These are phyloP conservation scores for Hanseniaspora occidentalis DNA, from an alignment of 805 yeast species.

Conservation along the genomic window DNA sequence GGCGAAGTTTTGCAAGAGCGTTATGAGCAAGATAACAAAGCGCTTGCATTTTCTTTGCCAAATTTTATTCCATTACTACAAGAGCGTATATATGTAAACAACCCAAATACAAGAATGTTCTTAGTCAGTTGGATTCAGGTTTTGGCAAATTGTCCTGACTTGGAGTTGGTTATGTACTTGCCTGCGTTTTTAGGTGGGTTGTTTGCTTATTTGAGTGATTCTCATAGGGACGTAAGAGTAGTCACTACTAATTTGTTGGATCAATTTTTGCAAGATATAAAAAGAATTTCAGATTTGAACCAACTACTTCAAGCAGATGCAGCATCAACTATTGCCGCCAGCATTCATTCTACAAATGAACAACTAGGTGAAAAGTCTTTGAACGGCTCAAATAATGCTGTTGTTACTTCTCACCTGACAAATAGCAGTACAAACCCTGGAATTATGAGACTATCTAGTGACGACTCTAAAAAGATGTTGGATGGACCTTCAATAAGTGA, in stretches of 20 bases:
- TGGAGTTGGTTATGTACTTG: conserved; percentile 73
- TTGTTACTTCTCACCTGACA: no score
- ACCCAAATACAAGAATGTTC: conserved; percentile 86
- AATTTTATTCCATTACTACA: conserved; percentile 83
- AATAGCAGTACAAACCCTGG: neutral
- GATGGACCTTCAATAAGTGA: conserved; percentile 22
- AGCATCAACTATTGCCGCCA: neutral
- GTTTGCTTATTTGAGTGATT: conserved; percentile 64
- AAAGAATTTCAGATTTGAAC: conserved; percentile 60
- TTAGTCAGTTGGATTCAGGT: conserved; percentile 88
- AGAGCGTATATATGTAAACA: conserved; percentile 84
- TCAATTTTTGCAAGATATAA: conserved; percentile 66
- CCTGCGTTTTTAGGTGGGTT: conserved; percentile 81
- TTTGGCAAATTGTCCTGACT: conserved; percentile 85
- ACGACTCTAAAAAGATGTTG: conserved; percentile 15
- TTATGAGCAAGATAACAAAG: conserved; percentile 42
- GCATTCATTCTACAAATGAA: conserved; percentile 3
- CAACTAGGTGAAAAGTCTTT: no score
- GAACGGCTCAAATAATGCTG: no score
- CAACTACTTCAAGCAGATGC: conserved; percentile 24
- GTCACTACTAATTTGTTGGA: conserved; percentile 73
- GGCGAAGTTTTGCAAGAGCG: conserved; percentile 51
- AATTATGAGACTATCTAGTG: conserved; percentile 11
- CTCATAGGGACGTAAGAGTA: conserved; percentile 76
- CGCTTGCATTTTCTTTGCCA: conserved; percentile 62